Evolutionary conservation across 1,284 basidiomycete genomes (phyloP).

Genomic region (Vanrija sp.): DNA sequence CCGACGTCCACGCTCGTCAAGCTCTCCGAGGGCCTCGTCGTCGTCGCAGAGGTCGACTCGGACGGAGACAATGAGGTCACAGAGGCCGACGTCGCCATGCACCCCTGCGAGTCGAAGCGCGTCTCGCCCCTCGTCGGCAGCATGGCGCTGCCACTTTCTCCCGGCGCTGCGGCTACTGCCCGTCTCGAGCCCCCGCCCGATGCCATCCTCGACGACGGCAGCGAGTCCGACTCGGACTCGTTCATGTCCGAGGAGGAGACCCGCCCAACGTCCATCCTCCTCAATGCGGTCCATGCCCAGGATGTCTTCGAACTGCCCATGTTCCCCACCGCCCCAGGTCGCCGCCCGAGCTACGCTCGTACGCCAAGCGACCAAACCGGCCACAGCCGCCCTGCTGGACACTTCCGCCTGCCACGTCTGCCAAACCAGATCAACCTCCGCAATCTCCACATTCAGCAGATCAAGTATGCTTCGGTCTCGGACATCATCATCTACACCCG

Average conservation of each 20-base stretch:
- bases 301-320: constrained; percentile 45
- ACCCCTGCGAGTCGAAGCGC: constrained; percentile 40
- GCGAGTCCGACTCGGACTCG: constrained; percentile 8
- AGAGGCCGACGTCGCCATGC: constrained; percentile 40
- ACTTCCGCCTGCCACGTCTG: constrained; percentile 40
- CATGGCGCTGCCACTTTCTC: too few relatives aligned
- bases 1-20: constrained; percentile 1
- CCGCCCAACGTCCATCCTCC: constrained; percentile 38
- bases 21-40: not conserved
- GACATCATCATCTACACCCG: constrained; percentile 84
- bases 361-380: constrained; percentile 1
- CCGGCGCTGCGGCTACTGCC: too few relatives aligned
- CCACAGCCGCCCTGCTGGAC: constrained; percentile 6
- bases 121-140: constrained; percentile 9
- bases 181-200: not conserved
- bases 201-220: constrained; percentile 2
- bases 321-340: constrained; percentile 16
- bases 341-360: constrained; percentile 5
- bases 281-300: constrained; percentile 44
- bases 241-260: constrained; percentile 24
- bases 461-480: constrained; percentile 80
- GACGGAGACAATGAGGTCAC: not conserved
- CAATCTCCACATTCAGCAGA: constrained; percentile 52
- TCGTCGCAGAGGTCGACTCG: constrained; percentile 6
- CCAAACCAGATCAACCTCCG: constrained; percentile 46